Conservation (phyloP, 2,329 filamentous ascomycete genomes). For the Aureobasidium subglaciale region DNA sequence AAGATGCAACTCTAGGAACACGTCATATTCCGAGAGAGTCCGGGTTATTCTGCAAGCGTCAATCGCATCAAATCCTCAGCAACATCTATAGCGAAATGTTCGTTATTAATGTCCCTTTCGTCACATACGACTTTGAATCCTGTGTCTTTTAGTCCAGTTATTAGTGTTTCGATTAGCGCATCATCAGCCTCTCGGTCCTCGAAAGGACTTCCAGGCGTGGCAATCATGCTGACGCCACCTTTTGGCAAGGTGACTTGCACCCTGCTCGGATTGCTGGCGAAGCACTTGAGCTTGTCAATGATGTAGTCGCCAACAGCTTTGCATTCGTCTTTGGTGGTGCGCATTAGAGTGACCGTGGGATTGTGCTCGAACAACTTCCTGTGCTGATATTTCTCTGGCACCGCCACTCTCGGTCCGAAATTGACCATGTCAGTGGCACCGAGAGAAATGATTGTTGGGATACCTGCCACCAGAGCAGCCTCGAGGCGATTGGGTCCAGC, state of each 20-base stretch:
- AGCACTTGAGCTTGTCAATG: slow-evolving; percentile 43
- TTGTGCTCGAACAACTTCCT: slow-evolving; percentile 59
- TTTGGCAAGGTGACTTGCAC: slow-evolving; percentile 54
- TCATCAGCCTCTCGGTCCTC: slow-evolving; percentile 43
- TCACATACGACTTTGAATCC: slow-evolving; percentile 46
- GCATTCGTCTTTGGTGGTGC: slow-evolving; percentile 55
- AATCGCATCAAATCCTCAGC: slow-evolving; percentile 28
- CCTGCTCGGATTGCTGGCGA: slow-evolving; percentile 33
- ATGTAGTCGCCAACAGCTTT: slow-evolving; percentile 50
- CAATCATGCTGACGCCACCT: slow-evolving; percentile 56
- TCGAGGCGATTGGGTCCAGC: slow-evolving; percentile 52
- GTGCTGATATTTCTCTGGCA: slow-evolving; percentile 48
- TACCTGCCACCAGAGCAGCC: slow-evolving; percentile 49
- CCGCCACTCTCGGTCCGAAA: slow-evolving; percentile 50
- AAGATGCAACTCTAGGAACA: no score
- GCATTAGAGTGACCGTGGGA: slow-evolving; percentile 57
- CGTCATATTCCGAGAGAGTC: no score
- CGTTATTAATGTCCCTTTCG: slow-evolving; percentile 51
- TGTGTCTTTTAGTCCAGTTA: slow-evolving; percentile 41
- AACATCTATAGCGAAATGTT: slow-evolving; percentile 42
- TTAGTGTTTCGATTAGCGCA: slow-evolving; percentile 42
- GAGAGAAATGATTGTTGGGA: slow-evolving; percentile 49
- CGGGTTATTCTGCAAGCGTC: not conserved
- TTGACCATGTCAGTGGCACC: slow-evolving; percentile 55
- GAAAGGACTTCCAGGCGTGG: slow-evolving; percentile 47